phyloP scores from a whole-genome alignment of 495 filamentous ascomycete species.

The Tuber microsphaerosporum region DNA sequence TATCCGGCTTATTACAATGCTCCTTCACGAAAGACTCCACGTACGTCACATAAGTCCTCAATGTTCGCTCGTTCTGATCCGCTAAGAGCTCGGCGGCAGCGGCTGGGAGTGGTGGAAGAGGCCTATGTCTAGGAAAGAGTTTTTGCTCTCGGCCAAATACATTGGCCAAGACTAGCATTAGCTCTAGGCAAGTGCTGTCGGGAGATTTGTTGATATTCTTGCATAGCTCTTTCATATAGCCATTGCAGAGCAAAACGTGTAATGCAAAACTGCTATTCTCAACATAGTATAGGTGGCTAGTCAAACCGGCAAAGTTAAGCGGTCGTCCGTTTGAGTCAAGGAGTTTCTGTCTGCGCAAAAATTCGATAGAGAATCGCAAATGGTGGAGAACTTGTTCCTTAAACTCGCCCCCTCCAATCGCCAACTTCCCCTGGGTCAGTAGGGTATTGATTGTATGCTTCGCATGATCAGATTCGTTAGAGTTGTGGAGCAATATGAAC shows the following conservation, averaged over 20 bases:
- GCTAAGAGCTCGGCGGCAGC: slow-evolving; percentile 51
- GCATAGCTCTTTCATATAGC: slow-evolving; percentile 62
- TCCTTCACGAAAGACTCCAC: slow-evolving; percentile 61
- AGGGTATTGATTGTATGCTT: slow-evolving; percentile 55
- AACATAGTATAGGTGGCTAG: slow-evolving; percentile 66
- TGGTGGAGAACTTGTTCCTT: slow-evolving; percentile 65
- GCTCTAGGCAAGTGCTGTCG: slow-evolving; percentile 44
- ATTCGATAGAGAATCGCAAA: slow-evolving; percentile 71
- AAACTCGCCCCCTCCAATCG: slow-evolving; percentile 56
- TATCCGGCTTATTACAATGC: slow-evolving; percentile 49
- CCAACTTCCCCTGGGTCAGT: slow-evolving; percentile 60
- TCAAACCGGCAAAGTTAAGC: slow-evolving; percentile 61
- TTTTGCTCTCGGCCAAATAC: slow-evolving; percentile 53
- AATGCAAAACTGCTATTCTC: slow-evolving; percentile 66
- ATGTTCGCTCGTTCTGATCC: slow-evolving; percentile 56
- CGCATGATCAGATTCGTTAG: slow-evolving; percentile 56
- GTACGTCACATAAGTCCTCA: slow-evolving; percentile 59
- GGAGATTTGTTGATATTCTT: slow-evolving; percentile 43
- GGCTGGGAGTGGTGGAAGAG: slow-evolving; percentile 55
- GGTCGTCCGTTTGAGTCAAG: slow-evolving; percentile 55
- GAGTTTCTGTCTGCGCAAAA: slow-evolving; percentile 60
- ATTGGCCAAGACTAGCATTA: slow-evolving; percentile 64
- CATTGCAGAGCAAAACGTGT: slow-evolving; percentile 61
- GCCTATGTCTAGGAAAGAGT: slow-evolving; percentile 34
- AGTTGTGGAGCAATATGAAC: slow-evolving; percentile 59